phyloP scores from a whole-genome alignment of 192 early-diverging fungal genomes.

The Coemansia sp. region DNA sequence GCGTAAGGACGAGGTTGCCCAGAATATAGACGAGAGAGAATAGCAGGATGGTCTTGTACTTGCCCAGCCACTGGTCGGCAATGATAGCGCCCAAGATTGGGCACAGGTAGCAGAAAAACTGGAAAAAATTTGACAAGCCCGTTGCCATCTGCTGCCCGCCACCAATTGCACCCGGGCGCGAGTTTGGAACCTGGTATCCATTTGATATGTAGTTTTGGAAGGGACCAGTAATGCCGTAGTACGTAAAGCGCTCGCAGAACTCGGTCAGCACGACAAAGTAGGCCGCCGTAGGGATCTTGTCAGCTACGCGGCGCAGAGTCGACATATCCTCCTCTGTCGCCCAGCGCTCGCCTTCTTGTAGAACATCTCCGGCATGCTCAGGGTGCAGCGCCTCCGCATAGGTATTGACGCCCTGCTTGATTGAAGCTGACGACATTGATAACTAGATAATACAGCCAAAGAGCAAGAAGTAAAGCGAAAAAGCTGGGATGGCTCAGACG shows the following conservation, averaged over 20 bases:
- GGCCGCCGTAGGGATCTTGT: conserved; percentile 57
- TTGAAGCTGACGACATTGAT: conserved; percentile 20
- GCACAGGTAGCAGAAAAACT: conserved; percentile 64
- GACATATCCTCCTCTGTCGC: conserved; percentile 61
- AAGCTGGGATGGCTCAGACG: background rate
- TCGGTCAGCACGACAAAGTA: conserved; percentile 61
- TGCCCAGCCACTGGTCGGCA: conserved; percentile 72
- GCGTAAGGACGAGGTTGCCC: conserved; percentile 62
- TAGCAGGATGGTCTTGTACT: conserved; percentile 69
- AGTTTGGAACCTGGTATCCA: conserved; percentile 45
- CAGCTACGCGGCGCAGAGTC: conserved; percentile 57
- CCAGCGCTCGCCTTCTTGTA: conserved; percentile 47
- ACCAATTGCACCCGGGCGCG: conserved; percentile 52
- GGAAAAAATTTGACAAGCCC: conserved; percentile 61
- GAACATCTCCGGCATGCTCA: conserved; percentile 35
- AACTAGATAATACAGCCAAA: background rate
- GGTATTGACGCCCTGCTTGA: conserved; percentile 13
- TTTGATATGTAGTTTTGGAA: conserved; percentile 67
- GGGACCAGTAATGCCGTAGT: conserved; percentile 58
- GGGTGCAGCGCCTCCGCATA: conserved; percentile 20
- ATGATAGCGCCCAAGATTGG: conserved; percentile 63
- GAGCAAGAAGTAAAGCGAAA: background rate
- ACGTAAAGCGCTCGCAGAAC: conserved; percentile 63
- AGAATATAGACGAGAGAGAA: conserved; percentile 65
- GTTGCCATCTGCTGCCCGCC: conserved; percentile 59